Percentiles rank a stretch among this genome's conserved stretches.
Evolutionary conservation across 2,329 filamentous ascomycete species (phyloP).

Genomic region (Chrysoporthe austroafricana): DNA sequence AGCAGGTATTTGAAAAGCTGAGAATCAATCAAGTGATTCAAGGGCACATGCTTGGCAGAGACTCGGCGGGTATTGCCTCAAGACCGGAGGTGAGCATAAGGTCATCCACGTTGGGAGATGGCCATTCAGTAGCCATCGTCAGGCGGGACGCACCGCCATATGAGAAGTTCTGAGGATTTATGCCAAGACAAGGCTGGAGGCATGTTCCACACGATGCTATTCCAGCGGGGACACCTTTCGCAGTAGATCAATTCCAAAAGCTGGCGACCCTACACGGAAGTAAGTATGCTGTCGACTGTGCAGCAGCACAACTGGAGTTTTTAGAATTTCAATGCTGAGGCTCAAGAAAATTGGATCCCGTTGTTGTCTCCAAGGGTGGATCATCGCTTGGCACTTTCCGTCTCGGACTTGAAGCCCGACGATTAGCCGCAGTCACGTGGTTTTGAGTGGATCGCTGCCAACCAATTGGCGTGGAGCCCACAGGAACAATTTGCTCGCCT

Average conservation of each 20-base stretch:
- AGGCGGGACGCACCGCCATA: neutral
- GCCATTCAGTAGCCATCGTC: neutral
- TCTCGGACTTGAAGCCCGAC: neutral
- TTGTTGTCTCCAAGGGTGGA: neutral
- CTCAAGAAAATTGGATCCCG: neutral
- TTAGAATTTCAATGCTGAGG: neutral
- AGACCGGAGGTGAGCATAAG: neutral
- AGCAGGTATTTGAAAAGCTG: no score
- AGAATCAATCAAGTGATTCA: neutral
- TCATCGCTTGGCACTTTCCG: neutral
- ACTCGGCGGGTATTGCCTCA: neutral
- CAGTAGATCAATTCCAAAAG: neutral
- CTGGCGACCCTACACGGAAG: neutral
- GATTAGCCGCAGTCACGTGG: constrained; percentile 16
- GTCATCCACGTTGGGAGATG: neutral
- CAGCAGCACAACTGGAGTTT: neutral
- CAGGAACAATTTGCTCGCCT: constrained; percentile 13
- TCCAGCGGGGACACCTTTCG: neutral
- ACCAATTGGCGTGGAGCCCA: constrained; percentile 22
- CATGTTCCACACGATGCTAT: neutral
- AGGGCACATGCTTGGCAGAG: neutral
- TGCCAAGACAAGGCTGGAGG: neutral
- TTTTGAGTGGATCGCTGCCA: neutral
- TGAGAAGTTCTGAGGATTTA: neutral
- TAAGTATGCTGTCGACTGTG: neutral